Evolutionary conservation across 768 basidiomycete genomes (phyloP), one percentile per base, ranked within the genome.

Genomic region (Thelephora aurantiotincta): DNA sequence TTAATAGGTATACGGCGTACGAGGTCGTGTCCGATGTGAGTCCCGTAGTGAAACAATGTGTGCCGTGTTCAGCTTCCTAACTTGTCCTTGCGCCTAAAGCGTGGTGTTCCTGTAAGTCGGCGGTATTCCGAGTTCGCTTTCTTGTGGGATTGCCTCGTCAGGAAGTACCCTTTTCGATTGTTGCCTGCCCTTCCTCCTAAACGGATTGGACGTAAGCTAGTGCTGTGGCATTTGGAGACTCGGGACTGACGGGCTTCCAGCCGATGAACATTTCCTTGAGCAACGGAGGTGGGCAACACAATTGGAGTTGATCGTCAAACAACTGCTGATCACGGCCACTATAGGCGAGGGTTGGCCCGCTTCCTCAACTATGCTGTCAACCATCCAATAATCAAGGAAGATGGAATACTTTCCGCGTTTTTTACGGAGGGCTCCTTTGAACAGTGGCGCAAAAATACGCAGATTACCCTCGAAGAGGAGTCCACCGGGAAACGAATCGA

Each of bases 111-210:
- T 12, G 86, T 97, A 18, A 70, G 78, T 23, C 70, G 94, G 46
- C 75, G 96, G 49, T 99, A 97, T 62, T 90, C 87, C 6, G 96
- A 99, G 61, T 99, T 98, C 60, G 74, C 74, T 9, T 92, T 84
- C 63, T 68, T 98, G 22, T 85, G 88, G 77, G 92, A 97, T 52
- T 82, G 80, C 52, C 69, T 99, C 38, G 62, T 77, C 45, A 77
- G 81, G 53, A 76, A 92, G 47, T 97, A 97, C 67, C 93, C 96
- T 1, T 98, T 97, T 74, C 79, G 96, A 43, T 67, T 98, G 20
- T 74, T 97, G 53, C 81, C 88, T 14, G 66, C 77, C 2, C 65
- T 98, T 26, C 96, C 96, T 13, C 96, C 96, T 0, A 98, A 98
- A 63, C 76, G 91, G 42, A 72, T 98, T 52, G 87, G 87, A 62